phyloP scores from a whole-genome alignment of 768 basidiomycete genomes.

The Collybia sordida region DNA sequence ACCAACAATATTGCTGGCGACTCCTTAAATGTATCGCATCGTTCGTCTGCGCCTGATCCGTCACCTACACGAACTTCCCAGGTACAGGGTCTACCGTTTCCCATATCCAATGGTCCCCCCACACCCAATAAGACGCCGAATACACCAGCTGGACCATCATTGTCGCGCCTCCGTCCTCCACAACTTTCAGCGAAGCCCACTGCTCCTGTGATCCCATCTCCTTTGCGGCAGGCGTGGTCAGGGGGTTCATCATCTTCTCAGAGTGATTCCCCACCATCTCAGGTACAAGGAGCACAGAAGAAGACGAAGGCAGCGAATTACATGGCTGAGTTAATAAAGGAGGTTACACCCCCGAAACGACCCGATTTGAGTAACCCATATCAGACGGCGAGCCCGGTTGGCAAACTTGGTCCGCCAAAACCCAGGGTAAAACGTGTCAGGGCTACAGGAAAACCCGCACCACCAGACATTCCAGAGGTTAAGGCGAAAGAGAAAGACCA shows the following conservation, averaged over 20 bases:
- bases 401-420: slow-evolving; percentile 41
- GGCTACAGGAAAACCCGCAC: slow-evolving; percentile 37
- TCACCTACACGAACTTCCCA: slow-evolving; percentile 30
- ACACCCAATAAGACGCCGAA: slow-evolving; percentile 20
- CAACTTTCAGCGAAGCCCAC: slow-evolving; percentile 48
- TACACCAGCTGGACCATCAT: slow-evolving; percentile 18
- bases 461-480: slow-evolving; percentile 24
- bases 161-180: slow-evolving; percentile 40
- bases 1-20: slow-evolving; percentile 14
- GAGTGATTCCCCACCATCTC: slow-evolving; percentile 25
- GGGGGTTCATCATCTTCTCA: slow-evolving; percentile 36
- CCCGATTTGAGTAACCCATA: slow-evolving; percentile 79
- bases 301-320: slow-evolving; percentile 68
- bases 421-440: slow-evolving; percentile 45
- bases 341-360: slow-evolving; percentile 62
- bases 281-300: slow-evolving; percentile 31
- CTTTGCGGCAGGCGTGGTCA: slow-evolving; percentile 74
- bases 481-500: slow-evolving; percentile 24
- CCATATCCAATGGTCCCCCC: slow-evolving; percentile 25
- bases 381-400: slow-evolving; percentile 67
- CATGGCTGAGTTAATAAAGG: slow-evolving; percentile 71
- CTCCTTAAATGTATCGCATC: slow-evolving; percentile 20
- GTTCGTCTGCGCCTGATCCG: slow-evolving; percentile 32
- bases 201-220: slow-evolving; percentile 67
- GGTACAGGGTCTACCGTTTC: slow-evolving; percentile 28